These are phyloP conservation scores for Penicillium dipodomyicola DNA, from an alignment of 495 filamentous ascomycete genomes.

Conservation along the genomic window DNA sequence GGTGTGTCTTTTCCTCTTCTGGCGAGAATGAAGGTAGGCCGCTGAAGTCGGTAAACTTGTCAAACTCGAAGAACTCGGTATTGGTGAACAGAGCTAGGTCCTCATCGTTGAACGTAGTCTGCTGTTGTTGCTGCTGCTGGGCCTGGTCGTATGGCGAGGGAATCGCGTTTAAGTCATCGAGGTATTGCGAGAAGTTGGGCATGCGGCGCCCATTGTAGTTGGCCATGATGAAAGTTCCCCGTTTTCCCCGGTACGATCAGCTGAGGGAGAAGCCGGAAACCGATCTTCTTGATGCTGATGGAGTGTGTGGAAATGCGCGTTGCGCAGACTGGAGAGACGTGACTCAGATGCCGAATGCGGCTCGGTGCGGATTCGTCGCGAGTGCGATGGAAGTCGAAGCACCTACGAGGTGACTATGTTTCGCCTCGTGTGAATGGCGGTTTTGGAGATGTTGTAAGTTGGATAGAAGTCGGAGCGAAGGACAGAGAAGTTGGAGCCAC, in stretches of 20 bases:
- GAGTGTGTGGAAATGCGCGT: slow-evolving; percentile 11
- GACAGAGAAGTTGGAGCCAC: slow-evolving; percentile 10
- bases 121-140: slow-evolving; percentile 49
- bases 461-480: slow-evolving; percentile 11
- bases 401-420: background rate
- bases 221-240: slow-evolving; percentile 51
- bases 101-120: slow-evolving; percentile 62
- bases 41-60: slow-evolving; percentile 50
- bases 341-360: slow-evolving; percentile 28
- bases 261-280: background rate
- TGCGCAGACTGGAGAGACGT: slow-evolving; percentile 11
- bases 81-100: slow-evolving; percentile 92
- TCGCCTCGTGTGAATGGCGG: background rate
- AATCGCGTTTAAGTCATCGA: slow-evolving; percentile 81
- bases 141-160: slow-evolving; percentile 65
- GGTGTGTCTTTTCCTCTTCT: slow-evolving; percentile 30
- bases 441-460: background rate
- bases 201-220: slow-evolving; percentile 66
- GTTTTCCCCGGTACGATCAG: background rate
- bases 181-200: slow-evolving; percentile 82
- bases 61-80: slow-evolving; percentile 89
- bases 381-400: background rate
- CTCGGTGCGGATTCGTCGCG: slow-evolving; percentile 7
- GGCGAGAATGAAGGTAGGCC: slow-evolving; percentile 39
- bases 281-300: slow-evolving; percentile 4